Percentiles rank a stretch among this genome's conserved stretches.
Conservation (phyloP, 352 stramenopile genomes). For the Aphanomyces invadans region DNA sequence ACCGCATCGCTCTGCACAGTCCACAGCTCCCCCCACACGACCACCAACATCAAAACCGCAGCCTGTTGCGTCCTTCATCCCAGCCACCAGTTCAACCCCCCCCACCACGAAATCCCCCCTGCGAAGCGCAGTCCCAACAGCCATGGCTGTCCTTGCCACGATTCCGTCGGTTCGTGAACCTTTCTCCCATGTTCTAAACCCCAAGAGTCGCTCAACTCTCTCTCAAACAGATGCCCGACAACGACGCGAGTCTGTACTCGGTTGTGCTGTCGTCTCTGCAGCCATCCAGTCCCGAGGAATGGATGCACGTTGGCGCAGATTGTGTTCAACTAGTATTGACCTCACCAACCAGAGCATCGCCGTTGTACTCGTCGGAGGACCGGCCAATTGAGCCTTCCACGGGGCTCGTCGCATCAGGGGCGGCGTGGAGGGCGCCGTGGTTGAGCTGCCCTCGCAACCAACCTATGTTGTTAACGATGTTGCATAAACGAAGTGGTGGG, state of each 20-base stretch:
- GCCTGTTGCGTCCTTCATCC: not conserved
- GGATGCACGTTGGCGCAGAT: not conserved
- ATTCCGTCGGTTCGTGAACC: not conserved
- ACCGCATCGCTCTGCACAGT: no score
- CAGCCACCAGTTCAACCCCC: not conserved
- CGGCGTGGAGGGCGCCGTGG: not conserved
- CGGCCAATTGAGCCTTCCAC: not conserved
- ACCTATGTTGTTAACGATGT: not conserved
- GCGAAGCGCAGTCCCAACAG: not conserved
- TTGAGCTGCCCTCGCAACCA: not conserved
- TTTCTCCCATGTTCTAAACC: not conserved
- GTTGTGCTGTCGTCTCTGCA: not conserved
- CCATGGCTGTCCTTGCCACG: not conserved
- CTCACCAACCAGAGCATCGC: not conserved
- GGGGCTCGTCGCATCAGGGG: not conserved
- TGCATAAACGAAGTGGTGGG: not conserved
- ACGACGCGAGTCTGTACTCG: not conserved
- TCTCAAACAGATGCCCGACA: not conserved
- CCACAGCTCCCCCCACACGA: not conserved
- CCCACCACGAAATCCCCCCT: not conserved
- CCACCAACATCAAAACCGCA: not conserved
- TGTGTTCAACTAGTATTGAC: not conserved
- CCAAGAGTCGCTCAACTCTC: no score
- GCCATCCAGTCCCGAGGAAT: not conserved
- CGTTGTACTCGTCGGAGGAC: not conserved